Conservation (phyloP, 1,284 basidiomycete species). For the Pseudomicrostroma phylloplanum region DNA sequence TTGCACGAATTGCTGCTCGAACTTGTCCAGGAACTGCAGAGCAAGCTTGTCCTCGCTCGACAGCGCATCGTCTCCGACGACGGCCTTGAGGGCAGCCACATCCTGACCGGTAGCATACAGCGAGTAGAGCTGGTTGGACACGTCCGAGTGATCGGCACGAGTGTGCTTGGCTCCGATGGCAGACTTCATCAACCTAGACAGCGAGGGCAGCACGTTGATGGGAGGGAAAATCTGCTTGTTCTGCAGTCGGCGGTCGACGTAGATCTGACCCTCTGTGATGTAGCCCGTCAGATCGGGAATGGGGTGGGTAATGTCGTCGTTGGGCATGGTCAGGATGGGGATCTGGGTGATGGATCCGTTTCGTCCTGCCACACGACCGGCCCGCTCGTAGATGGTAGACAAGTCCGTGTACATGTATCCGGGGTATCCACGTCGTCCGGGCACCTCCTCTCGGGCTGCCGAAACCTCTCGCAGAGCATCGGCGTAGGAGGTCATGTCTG, state of each 20-base stretch:
- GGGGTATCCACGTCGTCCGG: slow-evolving; percentile 98
- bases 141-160: slow-evolving; percentile 95
- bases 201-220: slow-evolving; percentile 96
- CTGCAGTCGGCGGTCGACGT: slow-evolving; percentile 81
- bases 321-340: slow-evolving; percentile 99
- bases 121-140: slow-evolving; percentile 60
- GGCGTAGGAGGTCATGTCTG: slow-evolving; percentile 97
- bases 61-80: slow-evolving; percentile 95
- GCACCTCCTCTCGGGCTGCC: slow-evolving; percentile 97
- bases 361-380: slow-evolving; percentile 91
- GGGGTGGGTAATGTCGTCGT: slow-evolving; percentile 98
- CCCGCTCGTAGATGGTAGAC: slow-evolving; percentile 96
- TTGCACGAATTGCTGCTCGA: slow-evolving; percentile 46
- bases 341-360: slow-evolving; percentile 99
- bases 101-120: slow-evolving; percentile 65
- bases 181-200: slow-evolving; percentile 92
- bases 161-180: slow-evolving; percentile 97
- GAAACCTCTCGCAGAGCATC: slow-evolving; percentile 91
- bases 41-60: slow-evolving; percentile 68
- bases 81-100: slow-evolving; percentile 97
- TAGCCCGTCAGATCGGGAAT: slow-evolving; percentile 98
- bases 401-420: slow-evolving; percentile 69
- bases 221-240: slow-evolving; percentile 98
- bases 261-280: slow-evolving; percentile 98
- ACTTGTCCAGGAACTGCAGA: slow-evolving; percentile 47